phyloP scores from a whole-genome alignment of 495 filamentous ascomycete genomes.

The Penicillium psychrofluorescens region DNA sequence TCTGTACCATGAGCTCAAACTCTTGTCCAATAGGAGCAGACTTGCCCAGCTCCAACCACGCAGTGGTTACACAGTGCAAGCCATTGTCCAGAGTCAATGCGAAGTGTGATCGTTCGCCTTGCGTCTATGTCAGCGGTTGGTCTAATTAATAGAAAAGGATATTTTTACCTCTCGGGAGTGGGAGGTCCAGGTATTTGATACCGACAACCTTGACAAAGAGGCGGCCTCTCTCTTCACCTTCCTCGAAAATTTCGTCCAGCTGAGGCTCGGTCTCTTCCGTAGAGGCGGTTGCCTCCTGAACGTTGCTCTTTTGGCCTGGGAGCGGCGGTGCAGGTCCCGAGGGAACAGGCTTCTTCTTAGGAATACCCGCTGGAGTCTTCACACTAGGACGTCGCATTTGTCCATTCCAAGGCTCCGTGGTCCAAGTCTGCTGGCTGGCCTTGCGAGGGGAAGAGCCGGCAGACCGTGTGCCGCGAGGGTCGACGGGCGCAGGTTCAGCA shows the following conservation, averaged over 20 bases:
- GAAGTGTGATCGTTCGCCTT: conserved; percentile 87
- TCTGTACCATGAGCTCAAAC: conserved; percentile 93
- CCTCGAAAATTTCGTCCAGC: conserved; percentile 52
- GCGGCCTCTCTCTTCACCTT: conserved; percentile 82
- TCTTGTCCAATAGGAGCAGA: conserved; percentile 96
- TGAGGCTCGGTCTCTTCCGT: conserved; percentile 54
- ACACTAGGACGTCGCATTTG: conserved; percentile 62
- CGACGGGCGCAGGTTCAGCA: conserved; percentile 44
- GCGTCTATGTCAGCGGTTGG: conserved; percentile 16
- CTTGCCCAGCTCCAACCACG: conserved; percentile 88
- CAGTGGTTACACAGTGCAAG: conserved; percentile 92
- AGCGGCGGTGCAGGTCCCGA: conserved; percentile 61
- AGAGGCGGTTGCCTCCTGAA: conserved; percentile 50
- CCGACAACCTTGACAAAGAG: conserved; percentile 97
- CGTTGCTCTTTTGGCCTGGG: conserved; percentile 81
- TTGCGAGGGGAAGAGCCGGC: conserved; percentile 70
- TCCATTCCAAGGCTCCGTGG: conserved; percentile 92
- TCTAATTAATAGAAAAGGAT: too few relatives aligned
- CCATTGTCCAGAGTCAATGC: conserved; percentile 94
- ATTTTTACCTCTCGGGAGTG: conserved; percentile 76
- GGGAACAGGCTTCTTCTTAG: conserved; percentile 54
- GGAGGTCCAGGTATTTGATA: conserved; percentile 88
- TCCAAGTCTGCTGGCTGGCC: conserved; percentile 78
- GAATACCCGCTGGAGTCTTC: conserved; percentile 48
- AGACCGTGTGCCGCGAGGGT: conserved; percentile 51